Percentiles rank a stretch among this genome's conserved stretches.
phyloP scores from a whole-genome alignment of 306 rosid genomes.

The Glycyrrhiza uralensis region DNA sequence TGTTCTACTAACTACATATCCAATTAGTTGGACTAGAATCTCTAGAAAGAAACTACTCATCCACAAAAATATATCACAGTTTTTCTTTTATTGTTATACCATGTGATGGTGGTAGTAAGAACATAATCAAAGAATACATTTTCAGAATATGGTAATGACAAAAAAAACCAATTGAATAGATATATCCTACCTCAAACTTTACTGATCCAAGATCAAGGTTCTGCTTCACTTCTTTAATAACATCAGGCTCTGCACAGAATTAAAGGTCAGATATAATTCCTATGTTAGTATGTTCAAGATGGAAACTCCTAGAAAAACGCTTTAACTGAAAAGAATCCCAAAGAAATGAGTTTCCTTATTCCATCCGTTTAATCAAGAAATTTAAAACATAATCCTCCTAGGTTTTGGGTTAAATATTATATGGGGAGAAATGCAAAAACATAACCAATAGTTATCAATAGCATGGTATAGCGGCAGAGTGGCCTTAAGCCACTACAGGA shows the following conservation, averaged over 20 bases:
- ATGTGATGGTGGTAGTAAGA: neutral
- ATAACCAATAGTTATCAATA: no score
- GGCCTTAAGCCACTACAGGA: no score
- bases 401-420: neutral
- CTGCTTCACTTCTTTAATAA: conserved; percentile 93
- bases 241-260: conserved; percentile 82
- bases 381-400: neutral
- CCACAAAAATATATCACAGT: neutral
- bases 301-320: neutral
- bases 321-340: neutral
- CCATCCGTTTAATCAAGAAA: neutral
- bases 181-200: conserved; percentile 77
- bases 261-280: conserved; percentile 19
- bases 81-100: neutral
- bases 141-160: neutral
- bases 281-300: neutral
- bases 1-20: neutral
- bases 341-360: neutral
- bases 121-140: neutral
- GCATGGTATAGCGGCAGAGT: no score
- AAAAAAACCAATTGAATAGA: conserved; percentile 3
- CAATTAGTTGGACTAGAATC: neutral
- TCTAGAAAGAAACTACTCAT: neutral
- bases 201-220: conserved; percentile 92
- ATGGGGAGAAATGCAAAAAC: neutral